phyloP scores from a whole-genome alignment of 176 grass and related monocot species.

The Phragmites australis region DNA sequence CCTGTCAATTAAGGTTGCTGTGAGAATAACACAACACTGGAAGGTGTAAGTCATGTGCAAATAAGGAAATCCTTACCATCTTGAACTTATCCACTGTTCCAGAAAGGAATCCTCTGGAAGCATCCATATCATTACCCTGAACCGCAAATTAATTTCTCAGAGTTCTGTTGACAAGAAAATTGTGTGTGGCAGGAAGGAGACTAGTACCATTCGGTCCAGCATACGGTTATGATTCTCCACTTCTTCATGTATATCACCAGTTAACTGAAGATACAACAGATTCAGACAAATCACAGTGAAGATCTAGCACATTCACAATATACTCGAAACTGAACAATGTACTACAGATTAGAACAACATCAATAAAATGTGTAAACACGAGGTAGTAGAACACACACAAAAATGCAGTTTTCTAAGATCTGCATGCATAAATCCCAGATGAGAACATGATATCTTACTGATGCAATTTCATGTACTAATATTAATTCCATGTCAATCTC shows the following conservation, averaged over 20 bases:
- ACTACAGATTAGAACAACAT: not conserved
- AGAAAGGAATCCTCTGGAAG: constrained; percentile 84
- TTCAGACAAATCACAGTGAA: constrained; percentile 16
- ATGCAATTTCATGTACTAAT: not conserved
- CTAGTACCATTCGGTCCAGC: constrained; percentile 76
- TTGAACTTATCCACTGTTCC: constrained; percentile 84
- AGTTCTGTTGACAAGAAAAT: not conserved
- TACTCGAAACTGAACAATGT: not conserved
- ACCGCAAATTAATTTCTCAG: constrained; percentile 24
- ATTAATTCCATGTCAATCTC: not conserved
- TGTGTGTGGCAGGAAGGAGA: constrained; percentile 5
- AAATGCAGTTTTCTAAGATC: not conserved
- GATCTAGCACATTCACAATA: not conserved
- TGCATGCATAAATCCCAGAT: not conserved
- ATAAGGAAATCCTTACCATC: constrained; percentile 51
- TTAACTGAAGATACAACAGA: constrained; percentile 61
- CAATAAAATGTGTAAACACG: not conserved
- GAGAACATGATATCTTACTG: not conserved
- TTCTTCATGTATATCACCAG: constrained; percentile 90
- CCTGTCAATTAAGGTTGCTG: constrained; percentile 34
- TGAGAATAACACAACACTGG: not conserved
- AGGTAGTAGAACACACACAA: not conserved
- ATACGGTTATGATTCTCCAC: constrained; percentile 80
- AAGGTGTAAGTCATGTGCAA: not conserved
- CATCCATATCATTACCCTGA: constrained; percentile 91